Conservation (phyloP, 2,329 filamentous ascomycete species). For the Akanthomyces uredinophilus region DNA sequence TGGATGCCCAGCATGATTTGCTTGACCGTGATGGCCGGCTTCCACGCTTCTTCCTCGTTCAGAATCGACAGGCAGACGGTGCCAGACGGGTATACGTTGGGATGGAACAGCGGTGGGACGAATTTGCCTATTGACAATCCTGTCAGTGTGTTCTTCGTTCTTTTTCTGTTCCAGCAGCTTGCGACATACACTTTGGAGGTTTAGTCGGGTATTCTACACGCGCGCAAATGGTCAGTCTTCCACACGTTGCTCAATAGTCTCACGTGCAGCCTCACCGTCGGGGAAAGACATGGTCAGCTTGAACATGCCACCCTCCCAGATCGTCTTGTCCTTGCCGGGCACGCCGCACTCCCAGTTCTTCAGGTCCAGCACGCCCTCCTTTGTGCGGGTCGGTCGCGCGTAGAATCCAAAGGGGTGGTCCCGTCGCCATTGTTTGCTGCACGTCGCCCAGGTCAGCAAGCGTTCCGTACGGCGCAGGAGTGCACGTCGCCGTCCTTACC, state of each 20-base stretch:
- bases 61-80: constrained; percentile 96
- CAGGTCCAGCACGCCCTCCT: constrained; percentile 78
- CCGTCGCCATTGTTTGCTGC: constrained; percentile 90
- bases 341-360: constrained; percentile 97
- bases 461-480: neutral
- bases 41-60: constrained; percentile 98
- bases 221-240: neutral
- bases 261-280: constrained; percentile 61
- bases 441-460: constrained; percentile 19
- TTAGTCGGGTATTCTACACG: constrained; percentile 90
- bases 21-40: constrained; percentile 96
- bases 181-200: constrained; percentile 84
- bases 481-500: constrained; percentile 47
- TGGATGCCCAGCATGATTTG: constrained; percentile 96
- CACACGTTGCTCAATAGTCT: neutral
- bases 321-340: constrained; percentile 91
- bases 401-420: constrained; percentile 98
- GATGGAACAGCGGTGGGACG: constrained; percentile 90
- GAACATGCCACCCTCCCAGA: constrained; percentile 97
- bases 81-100: constrained; percentile 96
- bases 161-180: neutral
- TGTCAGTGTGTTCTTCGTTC: neutral
- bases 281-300: constrained; percentile 91
- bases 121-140: constrained; percentile 75
- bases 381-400: constrained; percentile 76